Base-by-base conservation (phyloP, 345 rosid genomes). In the Murraya paniculata region DNA sequence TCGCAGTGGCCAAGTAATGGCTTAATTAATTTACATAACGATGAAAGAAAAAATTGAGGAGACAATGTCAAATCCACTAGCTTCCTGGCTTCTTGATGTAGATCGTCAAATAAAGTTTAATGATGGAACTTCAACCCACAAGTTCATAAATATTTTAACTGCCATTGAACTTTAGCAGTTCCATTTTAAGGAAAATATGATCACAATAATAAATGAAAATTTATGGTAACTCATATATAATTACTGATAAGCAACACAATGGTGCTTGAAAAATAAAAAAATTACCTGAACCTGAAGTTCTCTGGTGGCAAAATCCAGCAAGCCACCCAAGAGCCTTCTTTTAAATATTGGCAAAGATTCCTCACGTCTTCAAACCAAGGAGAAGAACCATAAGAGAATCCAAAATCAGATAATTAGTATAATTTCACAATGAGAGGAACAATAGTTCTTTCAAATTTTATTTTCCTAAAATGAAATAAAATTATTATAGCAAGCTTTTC, bases 241-340 rank as follows among this genome's bases (percentile, higher is more conserved):
- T 16, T 45, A 50, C 36, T 21, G 0, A 66, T 13, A 64, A 35
- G 48, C 59, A 75, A 59, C 48, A 79, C 72, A 73, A 25, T 61
- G 50, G 71, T 64, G 67, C 50, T 76, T 53, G 61, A 41, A 36
- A 55, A 55, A 65, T 9, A 3, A 28, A 62, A 62, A 36, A 68
- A 71, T 80, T 84, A 93, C 99, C 99, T 96, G 99, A 82, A 86
- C 95, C 90, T 91, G 99, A 79, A 96, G 84, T 85, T 96, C 99
- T 84, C 98, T 86, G 72, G 99, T 95, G 86, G 98, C 90, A 87
- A 96, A 96, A 80, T 96, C 98, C 79, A 94, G 89, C 88, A 97
- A 91, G 71, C 91, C 92, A 86, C 95, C 93, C 87, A 97, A 87
- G 80, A 97, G 99, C 85, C 94, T 88, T 86, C 99, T 88, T 85